Conservation (phyloP, 805 yeast genomes). For the Metschnikowia baotianmanensis region DNA sequence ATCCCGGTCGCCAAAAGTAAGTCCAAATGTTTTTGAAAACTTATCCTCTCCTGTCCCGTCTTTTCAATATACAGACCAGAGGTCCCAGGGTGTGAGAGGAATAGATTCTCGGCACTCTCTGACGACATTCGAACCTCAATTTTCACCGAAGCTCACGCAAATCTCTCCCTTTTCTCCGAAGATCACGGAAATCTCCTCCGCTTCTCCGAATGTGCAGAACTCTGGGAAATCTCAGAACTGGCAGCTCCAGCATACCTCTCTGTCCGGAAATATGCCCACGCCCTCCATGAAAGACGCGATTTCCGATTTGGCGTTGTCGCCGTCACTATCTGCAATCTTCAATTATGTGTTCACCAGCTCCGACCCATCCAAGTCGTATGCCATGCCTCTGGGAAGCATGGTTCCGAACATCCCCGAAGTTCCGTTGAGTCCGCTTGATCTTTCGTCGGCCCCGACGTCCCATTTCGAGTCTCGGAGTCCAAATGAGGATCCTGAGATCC, state of each 20-base stretch:
- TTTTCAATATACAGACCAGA: background rate
- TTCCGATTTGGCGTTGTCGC: slow-evolving; percentile 30
- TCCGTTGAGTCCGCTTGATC: slow-evolving; percentile 28
- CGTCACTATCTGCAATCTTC: slow-evolving; percentile 38
- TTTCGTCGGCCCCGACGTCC: slow-evolving; percentile 3
- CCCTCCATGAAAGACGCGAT: slow-evolving; percentile 12
- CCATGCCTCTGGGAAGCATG: slow-evolving; percentile 7
- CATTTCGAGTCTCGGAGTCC: slow-evolving; percentile 1
- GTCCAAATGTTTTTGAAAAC: background rate
- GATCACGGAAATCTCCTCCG: background rate
- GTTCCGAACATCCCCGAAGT: slow-evolving; percentile 13
- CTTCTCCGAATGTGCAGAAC: no score
- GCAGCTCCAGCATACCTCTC: slow-evolving; percentile 2
- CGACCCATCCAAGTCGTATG: slow-evolving; percentile 13
- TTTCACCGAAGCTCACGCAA: background rate
- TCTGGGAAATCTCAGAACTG: slow-evolving; percentile 7
- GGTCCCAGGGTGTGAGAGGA: no score
- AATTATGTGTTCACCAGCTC: slow-evolving; percentile 33
- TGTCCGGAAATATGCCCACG: slow-evolving; percentile 1
- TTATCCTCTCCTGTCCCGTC: background rate
- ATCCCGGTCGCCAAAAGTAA: slow-evolving; percentile 10
- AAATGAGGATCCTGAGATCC: background rate
- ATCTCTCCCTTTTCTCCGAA: background rate
- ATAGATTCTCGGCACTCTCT: no score
- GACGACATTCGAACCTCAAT: no score